Evolutionary conservation across 106 monocot genomes (phyloP), one percentile per base, ranked within the genome.

Genomic region (Allium sativum): DNA sequence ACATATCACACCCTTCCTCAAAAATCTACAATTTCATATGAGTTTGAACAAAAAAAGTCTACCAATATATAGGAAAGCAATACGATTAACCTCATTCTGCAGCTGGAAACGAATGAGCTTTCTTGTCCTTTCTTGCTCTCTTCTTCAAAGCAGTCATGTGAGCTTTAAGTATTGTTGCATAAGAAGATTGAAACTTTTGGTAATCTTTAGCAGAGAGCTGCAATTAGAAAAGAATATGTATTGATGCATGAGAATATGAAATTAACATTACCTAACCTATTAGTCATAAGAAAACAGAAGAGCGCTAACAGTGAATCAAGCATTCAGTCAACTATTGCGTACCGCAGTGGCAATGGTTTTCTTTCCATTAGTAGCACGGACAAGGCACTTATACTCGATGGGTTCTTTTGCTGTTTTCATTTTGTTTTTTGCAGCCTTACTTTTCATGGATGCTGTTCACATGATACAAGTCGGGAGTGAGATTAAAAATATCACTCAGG

Each of bases 281-380:
- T 8, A 44, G 13, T 19, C 57, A 58, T 9, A 44, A 59, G 31
- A 31, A 59, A 9, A 59, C 18, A 59, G 18, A 58, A 9, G 0
- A 58, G 0, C 31, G 11, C 15, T 50, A 40, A 15, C 18, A 56
- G 41, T 15, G 12, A 58, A 1, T 14, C 9, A 40, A 31, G 10
- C 20, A 41, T 31, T 14, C 18, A 19, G 42, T 14, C 42, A 42
- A 4, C 10, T 41, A 58, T n/a, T n/a, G 44, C 41, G 48, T 85
- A 94, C 93, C 67, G 79, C 69, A 46, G 96, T 91, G 22, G 87
- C 84, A 66, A 96, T 96, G 10, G 61, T 96, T 65, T 80, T 91
- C 70, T 91, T 96, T 21, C 82, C 84, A 82, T 96, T 82, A 55
- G 90, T 91, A 10, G 96, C 96, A 74, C 87, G 90, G 62, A 96